Percentiles rank a stretch among this genome's conserved stretches.
Evolutionary conservation across 164 flowering plant genomes (phyloP).

Genomic region (Sedum album): DNA sequence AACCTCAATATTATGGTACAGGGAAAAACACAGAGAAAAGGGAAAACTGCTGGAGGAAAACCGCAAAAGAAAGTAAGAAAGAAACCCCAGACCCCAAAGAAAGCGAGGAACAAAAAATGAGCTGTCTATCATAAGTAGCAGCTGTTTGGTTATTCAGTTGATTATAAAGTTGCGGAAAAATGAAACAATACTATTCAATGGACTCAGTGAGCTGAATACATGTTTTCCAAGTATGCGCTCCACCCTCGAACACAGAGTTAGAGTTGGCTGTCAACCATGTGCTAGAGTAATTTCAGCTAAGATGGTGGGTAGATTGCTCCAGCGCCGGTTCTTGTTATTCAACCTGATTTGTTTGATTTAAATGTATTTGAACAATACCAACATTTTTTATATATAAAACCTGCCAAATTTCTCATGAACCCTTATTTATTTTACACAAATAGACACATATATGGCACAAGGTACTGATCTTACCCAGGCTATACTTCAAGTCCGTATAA

Average conservation of each 20-base stretch:
- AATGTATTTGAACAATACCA: too few species aligned
- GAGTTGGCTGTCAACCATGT: not conserved
- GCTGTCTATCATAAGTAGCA: too few species aligned
- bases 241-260: not conserved
- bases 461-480: too few species aligned
- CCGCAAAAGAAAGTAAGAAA: constrained; percentile 45
- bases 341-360: too few species aligned
- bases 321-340: too few species aligned
- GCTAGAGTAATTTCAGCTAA: not conserved
- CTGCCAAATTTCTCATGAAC: too few species aligned
- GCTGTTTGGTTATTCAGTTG: too few species aligned
- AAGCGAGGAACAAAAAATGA: constrained; percentile 51
- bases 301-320: not conserved
- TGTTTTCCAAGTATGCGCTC: not conserved
- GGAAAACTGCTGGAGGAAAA: constrained; percentile 44
- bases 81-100: constrained; percentile 58
- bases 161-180: too few species aligned
- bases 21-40: constrained; percentile 45
- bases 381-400: too few species aligned
- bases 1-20: constrained; percentile 23
- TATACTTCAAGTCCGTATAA: too few species aligned
- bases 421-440: too few species aligned
- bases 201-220: not conserved
- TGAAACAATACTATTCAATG: not conserved
- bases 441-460: too few species aligned